Base-by-base conservation (phyloP, 192 early-diverging fungal species). In the Borealophlyctis nickersoniae region DNA sequence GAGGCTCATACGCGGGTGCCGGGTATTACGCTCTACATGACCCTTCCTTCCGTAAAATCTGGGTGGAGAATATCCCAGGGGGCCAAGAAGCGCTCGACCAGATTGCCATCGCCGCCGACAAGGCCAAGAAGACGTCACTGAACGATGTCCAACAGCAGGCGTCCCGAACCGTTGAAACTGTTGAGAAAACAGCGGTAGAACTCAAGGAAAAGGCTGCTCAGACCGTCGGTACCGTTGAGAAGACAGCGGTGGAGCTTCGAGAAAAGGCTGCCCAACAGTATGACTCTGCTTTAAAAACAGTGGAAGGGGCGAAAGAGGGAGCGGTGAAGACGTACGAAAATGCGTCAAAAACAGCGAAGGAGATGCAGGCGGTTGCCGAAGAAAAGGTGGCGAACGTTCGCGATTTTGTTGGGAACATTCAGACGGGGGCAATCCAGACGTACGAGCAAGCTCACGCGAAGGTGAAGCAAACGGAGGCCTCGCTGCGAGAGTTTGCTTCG, bases 391-490 rank as follows among this genome's bases (percentile, higher is more conserved):
- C 78, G 14, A 53, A 62, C 58, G 69, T 76, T 29, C 35, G 66
- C 13, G 75, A 70, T 16, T 69, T 82, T 49, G 64, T 82, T 13
- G 77, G 75, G 36, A 73, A 73, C 49, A 76, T 82, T 11, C 77
- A 81, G 62, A 75, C 88, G 36, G 80, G 88, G 34, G 80, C 87
- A 19, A 79, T 71, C 51, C 73, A 82, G 30, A 81, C 81, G 28
- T 83, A 85, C 50, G 67, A 69, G 32, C 29, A 4, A 4, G 60
- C 67, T 28, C 60, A 66, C 1, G 28, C 49, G 29, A 71, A 65
- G 36, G 55, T 69, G 14, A 70, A 73, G 50, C 53, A 77, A 27
- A 34, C 68, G 14, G 71, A 70, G 24, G 34, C 22, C 2, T 33
- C 31, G 16, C 67, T 39, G 35, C 29, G 52, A 22, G 35, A 22